phyloP scores from a whole-genome alignment of 2,329 filamentous ascomycete genomes.

The Xylaria sp. region DNA sequence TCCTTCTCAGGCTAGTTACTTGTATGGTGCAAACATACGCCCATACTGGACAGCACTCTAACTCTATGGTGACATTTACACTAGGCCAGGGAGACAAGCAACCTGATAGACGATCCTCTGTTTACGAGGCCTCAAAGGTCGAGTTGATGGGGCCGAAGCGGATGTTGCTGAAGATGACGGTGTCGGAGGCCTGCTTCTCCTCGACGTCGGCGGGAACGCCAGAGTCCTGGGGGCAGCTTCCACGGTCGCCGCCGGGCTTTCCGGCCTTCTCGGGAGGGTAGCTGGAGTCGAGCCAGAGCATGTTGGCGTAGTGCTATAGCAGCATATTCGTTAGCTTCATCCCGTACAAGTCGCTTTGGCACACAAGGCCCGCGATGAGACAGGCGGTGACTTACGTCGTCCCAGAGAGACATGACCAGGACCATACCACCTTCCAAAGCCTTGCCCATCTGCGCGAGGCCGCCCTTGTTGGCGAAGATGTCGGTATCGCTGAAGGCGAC shows the following conservation, averaged over 20 bases:
- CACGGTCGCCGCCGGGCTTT: conserved; percentile 51
- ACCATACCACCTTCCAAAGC: conserved; percentile 63
- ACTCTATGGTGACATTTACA: neutral
- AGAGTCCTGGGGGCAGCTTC: conserved; percentile 51
- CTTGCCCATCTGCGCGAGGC: conserved; percentile 56
- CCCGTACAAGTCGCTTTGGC: neutral
- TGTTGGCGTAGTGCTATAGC: conserved; percentile 55
- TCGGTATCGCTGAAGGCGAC: conserved; percentile 56
- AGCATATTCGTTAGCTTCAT: conserved; percentile 7
- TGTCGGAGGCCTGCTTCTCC: conserved; percentile 44
- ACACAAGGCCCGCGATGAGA: neutral
- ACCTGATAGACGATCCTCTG: neutral
- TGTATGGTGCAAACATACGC: no score
- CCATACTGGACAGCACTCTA: no score
- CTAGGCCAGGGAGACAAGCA: neutral
- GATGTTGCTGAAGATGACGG: conserved; percentile 55
- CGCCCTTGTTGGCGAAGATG: conserved; percentile 57
- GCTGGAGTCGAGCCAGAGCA: conserved; percentile 65
- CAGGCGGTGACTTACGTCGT: conserved; percentile 48
- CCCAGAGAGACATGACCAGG: conserved; percentile 64
- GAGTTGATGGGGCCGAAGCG: conserved; percentile 53
- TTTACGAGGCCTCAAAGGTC: conserved; percentile 42
- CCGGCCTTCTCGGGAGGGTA: conserved; percentile 47
- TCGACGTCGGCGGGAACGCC: conserved; percentile 55
- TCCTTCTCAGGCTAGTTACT: no score